Base-by-base conservation (phyloP, 345 rosid species). In the Gossypium ekmanianum region DNA sequence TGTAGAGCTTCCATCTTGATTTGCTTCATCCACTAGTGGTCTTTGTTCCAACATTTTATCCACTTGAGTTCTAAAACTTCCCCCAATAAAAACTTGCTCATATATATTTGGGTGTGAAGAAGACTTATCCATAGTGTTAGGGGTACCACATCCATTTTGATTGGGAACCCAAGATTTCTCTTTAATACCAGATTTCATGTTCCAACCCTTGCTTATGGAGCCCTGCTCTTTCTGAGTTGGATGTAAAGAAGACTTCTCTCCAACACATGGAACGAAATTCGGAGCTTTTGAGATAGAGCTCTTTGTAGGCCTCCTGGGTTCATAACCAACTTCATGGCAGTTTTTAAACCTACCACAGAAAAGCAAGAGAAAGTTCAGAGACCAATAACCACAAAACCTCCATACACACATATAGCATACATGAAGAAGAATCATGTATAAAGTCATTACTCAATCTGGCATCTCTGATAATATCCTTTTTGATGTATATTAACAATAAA, bases 251-350 rank as follows among this genome's bases (percentile, higher is more conserved):
- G 61, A 12, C n/a, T 41, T 78, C 20, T 69, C 73, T 75, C 74
- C 50, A 27, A 20, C 47, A 47, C 29, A 18, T 61, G 77, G n/a
- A 39, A 26, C 22, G 72, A 73, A 58, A 24, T 73, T 69, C 39
- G 39, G 45, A 27, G 2, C 74, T 47, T 72, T 7, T 12, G 64
- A 18, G 66, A 43, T 72, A 6, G 68, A 55, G 57, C 67, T 77
- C 65, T 81, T 84, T 16, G 58, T 29, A 57, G 65, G 75, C 61
- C 77, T 66, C 75, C 87, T 85, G 24, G 74, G 75, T 27, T 90
- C 87, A 78, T 92, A 92, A 68, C 96, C 97, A 73, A 92, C 73
- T 61, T 77, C 79, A 0, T 92, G 97, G 79, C 95, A 85, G 27
- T 83, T 85, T 66, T 77, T 47, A 54, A 74, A 29, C 95, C 95